Evolutionary conservation across 352 stramenopile genomes (phyloP).

Genomic region (Phytophthora foliorum): DNA sequence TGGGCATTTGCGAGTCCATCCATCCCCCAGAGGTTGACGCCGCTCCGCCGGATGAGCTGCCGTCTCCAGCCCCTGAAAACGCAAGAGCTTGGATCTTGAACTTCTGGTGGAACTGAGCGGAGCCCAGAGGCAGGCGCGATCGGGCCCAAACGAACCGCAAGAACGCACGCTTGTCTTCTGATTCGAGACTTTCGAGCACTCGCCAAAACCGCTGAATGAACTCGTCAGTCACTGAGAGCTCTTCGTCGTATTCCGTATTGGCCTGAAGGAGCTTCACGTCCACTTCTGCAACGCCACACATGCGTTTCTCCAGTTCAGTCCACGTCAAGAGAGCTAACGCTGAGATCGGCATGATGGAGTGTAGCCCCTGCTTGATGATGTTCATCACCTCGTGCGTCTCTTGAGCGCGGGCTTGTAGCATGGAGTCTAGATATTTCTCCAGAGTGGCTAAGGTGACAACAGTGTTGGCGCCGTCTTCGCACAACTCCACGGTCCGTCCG

Average conservation of each 20-base stretch:
- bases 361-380: conserved; percentile 78
- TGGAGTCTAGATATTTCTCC: conserved; percentile 51
- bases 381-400: conserved; percentile 67
- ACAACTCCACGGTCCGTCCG: conserved; percentile 58
- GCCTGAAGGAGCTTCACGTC: conserved; percentile 74
- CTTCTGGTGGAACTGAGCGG: conserved; percentile 81
- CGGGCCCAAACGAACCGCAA: conserved; percentile 88
- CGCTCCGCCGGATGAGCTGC: conserved; percentile 3
- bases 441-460: conserved; percentile 63
- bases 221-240: conserved; percentile 64
- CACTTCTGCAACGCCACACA: conserved; percentile 80
- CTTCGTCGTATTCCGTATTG: conserved; percentile 90
- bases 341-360: conserved; percentile 79
- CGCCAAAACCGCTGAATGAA: conserved; percentile 87
- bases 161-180: conserved; percentile 80
- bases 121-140: conserved; percentile 68
- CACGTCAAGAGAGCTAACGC: conserved; percentile 68
- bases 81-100: conserved; percentile 88
- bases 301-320: conserved; percentile 74
- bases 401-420: conserved; percentile 50
- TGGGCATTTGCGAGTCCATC: conserved; percentile 78
- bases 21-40: conserved; percentile 10
- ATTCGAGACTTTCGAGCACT: conserved; percentile 64
- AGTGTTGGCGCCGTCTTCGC: conserved; percentile 39
- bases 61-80: conserved; percentile 23